A percentile compares a stretch with the other conserved stretches of the same genome.
Evolutionary conservation across 202 grass and related monocot species (phyloP).

Genomic region (Bolboschoenoplectus hybrid): DNA sequence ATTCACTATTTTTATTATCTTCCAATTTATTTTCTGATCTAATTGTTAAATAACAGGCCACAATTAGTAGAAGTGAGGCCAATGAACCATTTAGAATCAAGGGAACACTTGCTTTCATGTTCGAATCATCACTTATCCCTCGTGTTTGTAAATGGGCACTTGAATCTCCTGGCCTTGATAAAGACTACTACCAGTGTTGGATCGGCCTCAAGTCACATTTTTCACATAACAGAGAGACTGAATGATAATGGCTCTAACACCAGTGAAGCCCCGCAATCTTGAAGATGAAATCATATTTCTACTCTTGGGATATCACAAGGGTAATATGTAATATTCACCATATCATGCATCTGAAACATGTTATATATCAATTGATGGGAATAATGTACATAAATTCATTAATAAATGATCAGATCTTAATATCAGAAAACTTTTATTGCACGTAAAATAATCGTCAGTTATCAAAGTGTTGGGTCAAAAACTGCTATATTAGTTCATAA

Average conservation of each 20-base stretch:
- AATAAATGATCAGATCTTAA: background rate
- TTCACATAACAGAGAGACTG: conserved; percentile 30
- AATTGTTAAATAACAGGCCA: conserved; percentile 46
- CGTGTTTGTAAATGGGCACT: conserved; percentile 79
- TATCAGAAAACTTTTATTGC: background rate
- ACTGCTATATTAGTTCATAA: background rate
- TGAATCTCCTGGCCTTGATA: conserved; percentile 55
- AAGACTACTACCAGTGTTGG: conserved; percentile 90
- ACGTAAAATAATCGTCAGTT: conserved; percentile 12
- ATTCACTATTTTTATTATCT: background rate
- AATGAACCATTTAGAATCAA: conserved; percentile 60
- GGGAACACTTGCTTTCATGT: conserved; percentile 89
- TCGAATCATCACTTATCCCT: conserved; percentile 76
- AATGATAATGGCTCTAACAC: conserved; percentile 11
- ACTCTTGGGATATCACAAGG: background rate
- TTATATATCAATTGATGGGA: conserved; percentile 16
- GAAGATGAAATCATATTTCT: background rate
- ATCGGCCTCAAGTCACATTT: conserved; percentile 83
- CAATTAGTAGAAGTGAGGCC: conserved; percentile 47
- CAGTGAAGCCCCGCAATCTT: background rate
- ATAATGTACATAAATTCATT: conserved; percentile 24
- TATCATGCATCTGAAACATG: conserved; percentile 12
- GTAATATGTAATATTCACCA: background rate
- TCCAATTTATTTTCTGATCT: conserved; percentile 1
- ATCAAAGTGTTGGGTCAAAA: background rate